A percentile compares a stretch with the other conserved stretches of the same genome.
Conservation (phyloP, 495 filamentous ascomycete genomes). For the Podospora sp. region DNA sequence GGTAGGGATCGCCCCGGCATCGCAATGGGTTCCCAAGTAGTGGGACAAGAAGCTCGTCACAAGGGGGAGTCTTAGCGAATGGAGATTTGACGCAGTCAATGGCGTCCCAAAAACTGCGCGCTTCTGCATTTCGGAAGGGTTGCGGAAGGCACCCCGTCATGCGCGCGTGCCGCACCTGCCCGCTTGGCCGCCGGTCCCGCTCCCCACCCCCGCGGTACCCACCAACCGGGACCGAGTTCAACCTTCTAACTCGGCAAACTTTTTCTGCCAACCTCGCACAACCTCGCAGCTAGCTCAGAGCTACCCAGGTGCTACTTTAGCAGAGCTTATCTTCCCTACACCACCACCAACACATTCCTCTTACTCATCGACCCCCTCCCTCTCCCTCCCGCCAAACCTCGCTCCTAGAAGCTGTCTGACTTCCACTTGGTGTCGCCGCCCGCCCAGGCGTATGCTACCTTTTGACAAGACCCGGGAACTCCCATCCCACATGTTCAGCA, state of each 20-base stretch:
- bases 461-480: not conserved
- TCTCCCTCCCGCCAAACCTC: not conserved
- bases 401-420: not conserved
- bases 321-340: not conserved
- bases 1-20: not conserved
- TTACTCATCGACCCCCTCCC: not conserved
- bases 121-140: not conserved
- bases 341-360: not conserved
- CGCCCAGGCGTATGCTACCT: not conserved
- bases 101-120: not conserved
- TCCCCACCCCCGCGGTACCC: not conserved
- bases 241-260: slow-evolving; percentile 2
- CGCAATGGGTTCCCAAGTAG: not conserved
- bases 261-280: slow-evolving; percentile 1
- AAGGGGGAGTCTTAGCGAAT: not conserved
- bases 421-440: not conserved
- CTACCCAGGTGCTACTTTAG: not conserved
- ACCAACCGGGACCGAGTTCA: slow-evolving; percentile 9
- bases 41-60: not conserved
- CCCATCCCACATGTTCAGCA: slow-evolving; percentile 28
- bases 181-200: not conserved
- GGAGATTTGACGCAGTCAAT: not conserved
- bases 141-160: not conserved
- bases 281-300: not conserved
- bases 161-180: slow-evolving; percentile 4